These are phyloP conservation scores for Aspergillus sp. DNA, from an alignment of 2,329 filamentous ascomycete species.

Conservation along the genomic window DNA sequence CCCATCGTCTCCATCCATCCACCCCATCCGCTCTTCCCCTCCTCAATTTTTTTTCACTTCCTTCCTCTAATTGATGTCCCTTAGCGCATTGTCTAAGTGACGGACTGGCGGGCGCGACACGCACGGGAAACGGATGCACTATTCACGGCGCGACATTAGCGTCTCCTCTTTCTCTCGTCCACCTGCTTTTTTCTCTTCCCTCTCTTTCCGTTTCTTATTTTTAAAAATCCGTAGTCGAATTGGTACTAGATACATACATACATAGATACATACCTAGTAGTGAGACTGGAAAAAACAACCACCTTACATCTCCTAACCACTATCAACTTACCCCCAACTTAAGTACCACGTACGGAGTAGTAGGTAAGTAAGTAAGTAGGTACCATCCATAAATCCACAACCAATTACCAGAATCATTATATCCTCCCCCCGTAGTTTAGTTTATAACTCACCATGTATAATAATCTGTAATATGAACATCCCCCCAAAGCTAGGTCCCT, in stretches of 20 bases:
- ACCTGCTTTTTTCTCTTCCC: not conserved
- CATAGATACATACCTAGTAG: too few relatives aligned
- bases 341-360: too few relatives aligned
- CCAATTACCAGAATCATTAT: not conserved
- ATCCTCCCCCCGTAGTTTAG: not conserved
- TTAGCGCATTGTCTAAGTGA: not conserved
- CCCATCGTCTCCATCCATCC: not conserved
- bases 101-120: not conserved
- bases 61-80: not conserved
- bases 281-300: too few relatives aligned
- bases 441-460: not conserved
- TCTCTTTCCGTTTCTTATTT: not conserved
- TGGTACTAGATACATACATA: not conserved
- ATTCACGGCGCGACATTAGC: not conserved
- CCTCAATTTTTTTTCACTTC: not conserved
- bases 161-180: not conserved
- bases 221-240: not conserved
- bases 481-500: too few relatives aligned
- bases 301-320: too few relatives aligned
- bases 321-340: too few relatives aligned
- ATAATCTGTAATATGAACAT: too few relatives aligned
- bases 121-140: not conserved
- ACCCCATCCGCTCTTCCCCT: not conserved
- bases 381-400: too few relatives aligned
- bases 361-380: too few relatives aligned